Base-by-base conservation (phyloP, 345 rosid species). In the Euphorbia tirucalli region DNA sequence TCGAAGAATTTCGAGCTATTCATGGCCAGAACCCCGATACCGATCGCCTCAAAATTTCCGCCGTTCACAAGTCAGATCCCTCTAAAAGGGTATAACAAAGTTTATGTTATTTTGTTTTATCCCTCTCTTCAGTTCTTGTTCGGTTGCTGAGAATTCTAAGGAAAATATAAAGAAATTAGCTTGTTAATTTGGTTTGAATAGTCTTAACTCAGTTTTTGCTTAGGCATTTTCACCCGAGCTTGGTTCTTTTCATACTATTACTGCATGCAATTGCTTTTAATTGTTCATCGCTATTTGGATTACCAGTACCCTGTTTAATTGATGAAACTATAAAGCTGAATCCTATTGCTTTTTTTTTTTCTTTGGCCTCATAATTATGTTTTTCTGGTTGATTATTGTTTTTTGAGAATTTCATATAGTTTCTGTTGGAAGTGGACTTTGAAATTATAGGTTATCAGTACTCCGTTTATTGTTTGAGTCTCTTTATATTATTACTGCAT, bases 31-130 rank as follows among this genome's bases (percentile, higher is more conserved):
- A 13, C 46, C 93, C 90, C 0, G 97, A 91, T 65, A 69, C 78
- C 9, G 91, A 89, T 28, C 86, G 90, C 71, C 92, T 93, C 72
- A 88, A 79, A 25, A 60, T 89, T 76, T 79, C 91, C 41, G 85
- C 80, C 61, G 67, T 72, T 16, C 94, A 79, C 78, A 77, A 57
- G 52, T 81, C 85, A 22, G 83, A 93, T 70, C 85, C 85, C 70
- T 73, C 87, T 58, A 91, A 88, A 77, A 83, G 85, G 85, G 97
- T 91, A 82, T n/a, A 52, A 50, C 1, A 1, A 22, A 22, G 32
- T 10, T 65, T 63, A 35, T 32, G 16, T 60, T 41, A 15, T 52
- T 43, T 16, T 16, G 1, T 70, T 48, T 7, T 11, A 10, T 24
- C 43, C 44, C 6, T 11, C 61, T 59, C 56, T 66, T 77, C 16